Evolutionary conservation across 1,139 yeast species (phyloP).

Genomic region (Geotrichum fermentans): DNA sequence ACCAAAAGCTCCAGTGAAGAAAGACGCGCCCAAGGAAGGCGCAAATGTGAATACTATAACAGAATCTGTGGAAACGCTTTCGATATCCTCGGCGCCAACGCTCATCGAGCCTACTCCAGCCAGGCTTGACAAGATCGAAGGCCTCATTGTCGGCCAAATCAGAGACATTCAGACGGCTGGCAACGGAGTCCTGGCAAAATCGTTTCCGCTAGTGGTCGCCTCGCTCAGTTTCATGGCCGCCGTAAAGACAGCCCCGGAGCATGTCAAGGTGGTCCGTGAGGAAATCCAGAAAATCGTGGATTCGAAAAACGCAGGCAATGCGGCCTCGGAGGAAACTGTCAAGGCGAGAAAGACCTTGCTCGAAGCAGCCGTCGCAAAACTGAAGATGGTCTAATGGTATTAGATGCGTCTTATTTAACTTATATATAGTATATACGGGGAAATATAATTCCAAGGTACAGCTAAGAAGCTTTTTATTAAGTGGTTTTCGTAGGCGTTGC

Average conservation of each 20-base stretch:
- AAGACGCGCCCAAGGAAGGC: not conserved
- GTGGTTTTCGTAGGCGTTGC: constrained; percentile 3
- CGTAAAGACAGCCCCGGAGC: constrained; percentile 31
- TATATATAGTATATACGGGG: not conserved
- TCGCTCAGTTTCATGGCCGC: constrained; percentile 53
- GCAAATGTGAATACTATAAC: not conserved
- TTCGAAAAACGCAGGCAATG: not conserved
- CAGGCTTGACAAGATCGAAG: not conserved
- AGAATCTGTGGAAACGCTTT: not conserved
- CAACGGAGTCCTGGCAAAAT: constrained; percentile 27
- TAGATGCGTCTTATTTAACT: not conserved
- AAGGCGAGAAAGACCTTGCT: not conserved
- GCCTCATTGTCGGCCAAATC: not conserved
- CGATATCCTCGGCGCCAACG: not conserved
- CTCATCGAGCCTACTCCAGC: not conserved
- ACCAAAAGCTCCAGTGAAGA: not conserved
- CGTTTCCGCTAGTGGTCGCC: constrained; percentile 47
- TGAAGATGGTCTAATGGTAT: not conserved
- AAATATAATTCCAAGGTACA: not conserved
- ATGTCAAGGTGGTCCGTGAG: not conserved
- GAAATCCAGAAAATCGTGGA: not conserved
- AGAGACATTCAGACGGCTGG: not conserved
- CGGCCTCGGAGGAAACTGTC: not conserved
- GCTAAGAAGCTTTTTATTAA: not conserved
- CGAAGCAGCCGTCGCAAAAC: not conserved